Conservation (phyloP, 2,329 filamentous ascomycete genomes). For the Botrytis fragariae region DNA sequence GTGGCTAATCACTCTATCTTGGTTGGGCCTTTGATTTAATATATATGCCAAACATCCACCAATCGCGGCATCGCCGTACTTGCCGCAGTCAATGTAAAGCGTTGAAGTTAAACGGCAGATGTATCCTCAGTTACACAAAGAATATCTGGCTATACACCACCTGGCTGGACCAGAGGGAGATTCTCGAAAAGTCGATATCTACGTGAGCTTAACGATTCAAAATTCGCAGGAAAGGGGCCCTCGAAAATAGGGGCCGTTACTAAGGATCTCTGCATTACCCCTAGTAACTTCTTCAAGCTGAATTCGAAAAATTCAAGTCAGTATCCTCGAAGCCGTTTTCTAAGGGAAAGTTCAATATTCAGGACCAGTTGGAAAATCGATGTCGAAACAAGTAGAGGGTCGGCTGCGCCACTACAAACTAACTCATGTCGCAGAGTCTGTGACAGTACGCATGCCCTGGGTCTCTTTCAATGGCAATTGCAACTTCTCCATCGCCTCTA, state of each 20-base stretch:
- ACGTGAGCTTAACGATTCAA: background rate
- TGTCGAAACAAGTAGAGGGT: no score
- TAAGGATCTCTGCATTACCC: background rate
- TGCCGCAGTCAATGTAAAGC: background rate
- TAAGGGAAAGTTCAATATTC: background rate
- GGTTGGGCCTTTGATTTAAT: background rate
- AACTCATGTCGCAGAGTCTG: background rate
- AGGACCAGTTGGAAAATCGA: background rate
- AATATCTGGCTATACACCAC: background rate
- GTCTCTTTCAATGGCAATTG: background rate
- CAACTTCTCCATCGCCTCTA: background rate
- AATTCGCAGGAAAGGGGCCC: no score
- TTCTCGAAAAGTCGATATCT: background rate
- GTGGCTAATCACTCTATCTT: background rate
- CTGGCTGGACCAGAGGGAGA: background rate
- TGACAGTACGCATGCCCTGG: background rate
- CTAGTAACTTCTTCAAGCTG: background rate
- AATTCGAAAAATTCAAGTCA: background rate
- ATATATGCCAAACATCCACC: background rate
- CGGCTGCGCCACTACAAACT: background rate
- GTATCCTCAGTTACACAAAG: background rate
- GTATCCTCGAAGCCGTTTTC: background rate
- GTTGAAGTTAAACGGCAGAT: background rate
- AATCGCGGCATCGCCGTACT: background rate
- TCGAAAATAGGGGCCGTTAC: background rate